Percentiles rank a stretch among this genome's conserved stretches.
These are phyloP conservation scores for Alisma plantagoaquatica DNA, from an alignment of 106 monocot genomes.

Conservation along the genomic window DNA sequence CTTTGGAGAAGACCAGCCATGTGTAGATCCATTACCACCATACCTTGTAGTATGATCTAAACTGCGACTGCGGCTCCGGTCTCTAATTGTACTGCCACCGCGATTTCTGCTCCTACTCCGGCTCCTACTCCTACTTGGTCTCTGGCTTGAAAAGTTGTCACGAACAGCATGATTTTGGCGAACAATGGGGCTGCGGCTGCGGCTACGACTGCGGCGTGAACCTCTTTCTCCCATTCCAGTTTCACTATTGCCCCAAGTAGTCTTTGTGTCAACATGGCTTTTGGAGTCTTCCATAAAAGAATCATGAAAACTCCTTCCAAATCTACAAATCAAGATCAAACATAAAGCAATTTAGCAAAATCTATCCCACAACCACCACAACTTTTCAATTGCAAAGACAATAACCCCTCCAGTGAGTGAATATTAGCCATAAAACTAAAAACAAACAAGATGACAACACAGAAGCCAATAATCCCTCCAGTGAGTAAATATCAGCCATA, in stretches of 20 bases:
- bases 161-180: no score
- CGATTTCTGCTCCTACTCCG: neutral
- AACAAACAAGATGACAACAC: no score
- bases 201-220: conserved; percentile 7
- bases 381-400: no score
- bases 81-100: neutral
- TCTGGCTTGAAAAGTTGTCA: no score
- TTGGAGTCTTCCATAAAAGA: conserved; percentile 1
- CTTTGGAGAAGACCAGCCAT: neutral
- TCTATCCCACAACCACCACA: no score
- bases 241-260: neutral
- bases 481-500: no score
- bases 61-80: conserved; percentile 8
- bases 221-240: neutral
- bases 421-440: no score
- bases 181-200: neutral
- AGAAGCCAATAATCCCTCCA: no score
- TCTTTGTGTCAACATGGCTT: conserved; percentile 6
- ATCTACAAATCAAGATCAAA: no score
- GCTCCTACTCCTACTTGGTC: neutral
- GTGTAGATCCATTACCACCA: neutral
- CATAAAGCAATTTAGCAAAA: no score
- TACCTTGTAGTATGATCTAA: conserved; percentile 5
- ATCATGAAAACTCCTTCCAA: conserved; percentile 7
- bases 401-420: no score